Percentiles rank a stretch among this genome's conserved stretches.
phyloP scores from a whole-genome alignment of 2,329 filamentous ascomycete genomes.

The Ophiostoma sp. region DNA sequence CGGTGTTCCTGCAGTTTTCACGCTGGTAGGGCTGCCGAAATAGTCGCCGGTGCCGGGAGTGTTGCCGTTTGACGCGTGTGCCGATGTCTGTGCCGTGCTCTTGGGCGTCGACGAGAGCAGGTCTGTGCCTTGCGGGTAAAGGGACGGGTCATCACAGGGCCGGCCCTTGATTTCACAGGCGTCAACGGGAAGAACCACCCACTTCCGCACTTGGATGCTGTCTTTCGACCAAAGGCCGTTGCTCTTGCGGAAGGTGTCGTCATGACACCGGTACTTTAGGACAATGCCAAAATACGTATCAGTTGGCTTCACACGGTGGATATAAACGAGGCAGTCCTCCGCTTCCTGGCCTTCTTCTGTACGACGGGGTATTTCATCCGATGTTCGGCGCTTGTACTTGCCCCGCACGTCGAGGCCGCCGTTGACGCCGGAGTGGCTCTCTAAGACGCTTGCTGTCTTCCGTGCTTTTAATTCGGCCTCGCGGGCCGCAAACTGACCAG shows the following conservation, averaged over 20 bases:
- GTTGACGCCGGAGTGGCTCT: slow-evolving; percentile 56
- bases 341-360: slow-evolving; percentile 44
- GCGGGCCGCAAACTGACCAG: slow-evolving; percentile 45
- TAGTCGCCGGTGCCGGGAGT: slow-evolving; percentile 14
- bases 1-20: slow-evolving; percentile 20
- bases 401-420: slow-evolving; percentile 51
- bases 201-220: slow-evolving; percentile 76
- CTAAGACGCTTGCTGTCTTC: slow-evolving; percentile 54
- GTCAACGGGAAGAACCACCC: slow-evolving; percentile 79
- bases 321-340: slow-evolving; percentile 76
- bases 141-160: slow-evolving; percentile 51
- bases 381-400: slow-evolving; percentile 60
- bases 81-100: neutral
- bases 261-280: slow-evolving; percentile 81
- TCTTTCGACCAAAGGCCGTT: slow-evolving; percentile 96
- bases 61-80: neutral
- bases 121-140: slow-evolving; percentile 42
- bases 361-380: slow-evolving; percentile 49
- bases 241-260: slow-evolving; percentile 74
- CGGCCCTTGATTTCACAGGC: slow-evolving; percentile 79
- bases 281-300: slow-evolving; percentile 91
- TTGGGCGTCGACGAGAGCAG: slow-evolving; percentile 48
- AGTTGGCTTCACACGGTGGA: slow-evolving; percentile 74
- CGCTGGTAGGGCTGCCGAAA: slow-evolving; percentile 16
- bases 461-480: slow-evolving; percentile 51